Evolutionary conservation across 2,329 filamentous ascomycete genomes (phyloP).

Genomic region (Sporothrix schenckii): DNA sequence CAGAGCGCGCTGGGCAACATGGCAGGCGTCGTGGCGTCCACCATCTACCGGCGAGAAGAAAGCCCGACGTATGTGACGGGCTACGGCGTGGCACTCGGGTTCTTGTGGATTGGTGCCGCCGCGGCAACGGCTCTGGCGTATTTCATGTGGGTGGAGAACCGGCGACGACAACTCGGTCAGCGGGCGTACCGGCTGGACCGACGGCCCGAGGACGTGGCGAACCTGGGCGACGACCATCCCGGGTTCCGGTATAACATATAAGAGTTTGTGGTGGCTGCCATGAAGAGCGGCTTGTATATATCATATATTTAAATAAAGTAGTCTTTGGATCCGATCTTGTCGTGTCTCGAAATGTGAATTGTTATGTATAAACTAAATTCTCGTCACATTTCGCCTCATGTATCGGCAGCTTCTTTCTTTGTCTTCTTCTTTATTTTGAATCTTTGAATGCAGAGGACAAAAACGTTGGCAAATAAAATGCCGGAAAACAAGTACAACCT

Average conservation of each 20-base stretch:
- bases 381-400: not conserved
- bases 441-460: not conserved
- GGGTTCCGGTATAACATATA: constrained; percentile 27
- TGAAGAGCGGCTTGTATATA: not conserved
- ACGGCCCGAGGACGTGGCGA: constrained; percentile 41
- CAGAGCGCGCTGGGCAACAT: constrained; percentile 56
- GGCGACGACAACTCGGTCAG: constrained; percentile 42
- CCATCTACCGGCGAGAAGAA: constrained; percentile 52
- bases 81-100: constrained; percentile 52
- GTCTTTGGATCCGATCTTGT: not conserved
- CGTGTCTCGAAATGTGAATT: no score
- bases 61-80: constrained; percentile 54
- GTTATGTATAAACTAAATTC: not conserved
- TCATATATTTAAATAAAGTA: not conserved
- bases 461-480: not conserved
- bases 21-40: constrained; percentile 54
- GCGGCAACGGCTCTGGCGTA: constrained; percentile 41
- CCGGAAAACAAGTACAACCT: no score
- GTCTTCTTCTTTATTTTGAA: not conserved
- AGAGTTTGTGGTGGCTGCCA: not conserved
- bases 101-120: constrained; percentile 51
- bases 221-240: constrained; percentile 47
- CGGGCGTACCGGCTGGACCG: constrained; percentile 40
- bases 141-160: constrained; percentile 44
- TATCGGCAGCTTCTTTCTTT: not conserved